Percentiles rank a stretch among this genome's conserved stretches.
These are phyloP conservation scores for Corchorus olitorius DNA, from an alignment of 345 rosid genomes.

Conservation along the genomic window DNA sequence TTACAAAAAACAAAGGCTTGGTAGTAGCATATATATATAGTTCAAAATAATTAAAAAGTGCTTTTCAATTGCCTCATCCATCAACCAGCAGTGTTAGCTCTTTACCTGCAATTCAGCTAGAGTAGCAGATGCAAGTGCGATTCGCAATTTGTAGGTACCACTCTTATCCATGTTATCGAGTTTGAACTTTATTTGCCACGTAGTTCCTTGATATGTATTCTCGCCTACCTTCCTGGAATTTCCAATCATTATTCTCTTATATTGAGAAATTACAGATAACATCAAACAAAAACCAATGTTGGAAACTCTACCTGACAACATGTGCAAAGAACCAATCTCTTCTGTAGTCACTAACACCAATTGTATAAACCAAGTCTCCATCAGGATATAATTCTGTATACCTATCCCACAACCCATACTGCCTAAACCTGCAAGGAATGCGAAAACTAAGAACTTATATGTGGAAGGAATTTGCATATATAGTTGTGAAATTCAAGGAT, in stretches of 20 bases:
- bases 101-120: slow-evolving; percentile 83
- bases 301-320: slow-evolving; percentile 44
- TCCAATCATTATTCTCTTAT: slow-evolving; percentile 22
- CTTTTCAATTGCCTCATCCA: background rate
- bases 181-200: slow-evolving; percentile 63
- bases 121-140: slow-evolving; percentile 85
- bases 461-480: background rate
- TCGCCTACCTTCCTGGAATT: slow-evolving; percentile 34
- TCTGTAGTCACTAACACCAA: slow-evolving; percentile 68
- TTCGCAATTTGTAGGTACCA: slow-evolving; percentile 56
- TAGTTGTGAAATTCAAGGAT: background rate
- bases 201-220: slow-evolving; percentile 35
- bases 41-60: background rate
- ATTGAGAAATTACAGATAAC: background rate
- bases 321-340: slow-evolving; percentile 95
- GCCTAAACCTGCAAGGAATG: slow-evolving; percentile 70
- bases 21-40: background rate
- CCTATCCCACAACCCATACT: slow-evolving; percentile 92
- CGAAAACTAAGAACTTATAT: background rate
- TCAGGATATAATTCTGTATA: slow-evolving; percentile 80
- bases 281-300: background rate
- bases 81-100: background rate
- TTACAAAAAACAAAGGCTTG: background rate
- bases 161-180: slow-evolving; percentile 36
- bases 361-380: slow-evolving; percentile 73